Base-by-base conservation (phyloP, 305 asterid genomes). In the Fraxinus sp. region DNA sequence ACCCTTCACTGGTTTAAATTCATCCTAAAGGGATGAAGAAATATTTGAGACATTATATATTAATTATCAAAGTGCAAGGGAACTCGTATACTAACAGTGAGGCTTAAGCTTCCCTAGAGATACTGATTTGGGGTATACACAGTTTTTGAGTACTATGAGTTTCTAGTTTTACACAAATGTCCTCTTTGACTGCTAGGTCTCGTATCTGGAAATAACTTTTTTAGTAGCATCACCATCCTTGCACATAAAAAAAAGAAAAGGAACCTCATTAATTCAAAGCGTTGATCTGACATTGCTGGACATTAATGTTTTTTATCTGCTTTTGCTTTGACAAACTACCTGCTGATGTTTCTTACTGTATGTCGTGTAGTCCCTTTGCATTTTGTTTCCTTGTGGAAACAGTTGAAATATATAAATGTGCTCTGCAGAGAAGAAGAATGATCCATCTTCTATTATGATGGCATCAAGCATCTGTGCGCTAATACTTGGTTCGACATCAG, bases 381-480 rank as follows among this genome's bases (percentile, higher is more conserved):
- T 28, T 33, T 76, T 28, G 80, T 76, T 79, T 80, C 74, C 70
- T 77, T 10, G 32, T 75, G 72, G 76, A 74, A 78, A 44, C 81
- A 62, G 49, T 57, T 83, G 74, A 76, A 79, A 57, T 77, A 62
- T 24, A n/a, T 57, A 7, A 75, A 68, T 81, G 79, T 86, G 55
- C 66, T 78, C 66, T 85, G 85, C 91, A 88, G 93, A 84, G 85
- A 82, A 79, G 59, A 81, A 81, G 28, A 82, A 39, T 13, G 97
- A 94, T 59, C 80, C 78, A 22, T 83, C 86, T 81, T 86, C 84
- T 74, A 86, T 91, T 49, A 87, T 94, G 95, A 92, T 93, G 97
- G 95, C 95, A 44, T 89, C 97, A 79, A 91, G 94, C 89, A 91
- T 94, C 78, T 93, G 95, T 87, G 88, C 98, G 0, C 83, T 94